Conservation (phyloP, 148 eudicot genomes). For the Chenopodium album region DNA sequence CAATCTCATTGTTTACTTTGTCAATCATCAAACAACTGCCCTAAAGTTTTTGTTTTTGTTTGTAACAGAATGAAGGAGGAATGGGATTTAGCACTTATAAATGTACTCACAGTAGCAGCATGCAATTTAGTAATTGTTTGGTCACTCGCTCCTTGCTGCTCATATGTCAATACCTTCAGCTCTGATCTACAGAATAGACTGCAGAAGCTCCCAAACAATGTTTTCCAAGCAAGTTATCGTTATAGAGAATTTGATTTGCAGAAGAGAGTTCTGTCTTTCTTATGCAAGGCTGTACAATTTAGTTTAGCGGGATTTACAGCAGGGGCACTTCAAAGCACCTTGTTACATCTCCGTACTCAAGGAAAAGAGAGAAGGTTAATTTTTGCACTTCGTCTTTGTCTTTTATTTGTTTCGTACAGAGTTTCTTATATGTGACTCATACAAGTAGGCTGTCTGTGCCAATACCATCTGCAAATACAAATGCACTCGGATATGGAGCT, state of each 20-base stretch:
- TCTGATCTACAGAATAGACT: constrained; percentile 64
- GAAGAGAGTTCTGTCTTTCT: constrained; percentile 65
- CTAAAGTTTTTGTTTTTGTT: neutral
- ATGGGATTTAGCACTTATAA: constrained; percentile 78
- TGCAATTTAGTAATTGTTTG: constrained; percentile 75
- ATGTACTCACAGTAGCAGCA: constrained; percentile 64
- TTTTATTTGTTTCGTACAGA: neutral
- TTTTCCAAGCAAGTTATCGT: constrained; percentile 66
- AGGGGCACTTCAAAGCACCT: constrained; percentile 69
- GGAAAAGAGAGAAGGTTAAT: constrained; percentile 64
- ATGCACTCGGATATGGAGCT: neutral
- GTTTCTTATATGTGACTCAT: neutral
- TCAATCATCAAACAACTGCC: neutral
- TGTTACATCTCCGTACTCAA: constrained; percentile 51
- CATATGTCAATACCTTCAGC: constrained; percentile 61
- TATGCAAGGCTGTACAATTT: constrained; percentile 73
- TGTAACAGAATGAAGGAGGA: constrained; percentile 63
- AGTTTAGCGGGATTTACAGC: constrained; percentile 65
- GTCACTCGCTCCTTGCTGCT: constrained; percentile 82
- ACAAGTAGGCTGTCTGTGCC: constrained; percentile 4
- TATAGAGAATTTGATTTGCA: constrained; percentile 59
- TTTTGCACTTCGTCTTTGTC: neutral
- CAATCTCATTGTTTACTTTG: neutral
- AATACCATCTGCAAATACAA: neutral
- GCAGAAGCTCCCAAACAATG: constrained; percentile 77